A percentile compares a stretch with the other conserved stretches of the same genome.
These are phyloP conservation scores for Achaetomiella virescens DNA, from an alignment of 495 filamentous ascomycete species.

Conservation along the genomic window DNA sequence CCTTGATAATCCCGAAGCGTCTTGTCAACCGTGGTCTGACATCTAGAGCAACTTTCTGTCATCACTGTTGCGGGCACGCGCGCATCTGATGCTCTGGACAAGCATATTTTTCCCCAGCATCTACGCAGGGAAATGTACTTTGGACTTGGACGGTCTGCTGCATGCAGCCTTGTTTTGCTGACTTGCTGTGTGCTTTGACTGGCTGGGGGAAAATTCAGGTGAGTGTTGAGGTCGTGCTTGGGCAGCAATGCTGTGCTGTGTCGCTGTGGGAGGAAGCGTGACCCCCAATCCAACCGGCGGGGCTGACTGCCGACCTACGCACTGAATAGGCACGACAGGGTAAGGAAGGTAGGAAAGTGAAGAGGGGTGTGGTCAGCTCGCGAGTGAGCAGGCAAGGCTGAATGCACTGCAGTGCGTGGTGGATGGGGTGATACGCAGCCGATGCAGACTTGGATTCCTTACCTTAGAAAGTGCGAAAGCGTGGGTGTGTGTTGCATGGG, in stretches of 20 bases:
- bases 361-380: too few species aligned
- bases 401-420: too few species aligned
- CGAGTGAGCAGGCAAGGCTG: too few species aligned
- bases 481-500: background rate
- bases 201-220: too few species aligned
- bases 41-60: too few species aligned
- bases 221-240: background rate
- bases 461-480: background rate
- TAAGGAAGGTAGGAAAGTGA: background rate
- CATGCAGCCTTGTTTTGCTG: conserved; percentile 10
- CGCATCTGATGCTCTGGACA: too few species aligned
- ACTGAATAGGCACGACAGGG: background rate
- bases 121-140: background rate
- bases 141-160: background rate
- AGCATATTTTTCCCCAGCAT: too few species aligned
- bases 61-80: too few species aligned
- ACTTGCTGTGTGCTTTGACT: too few species aligned
- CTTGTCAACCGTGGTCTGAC: too few species aligned
- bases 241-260: conserved; percentile 7
- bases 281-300: background rate
- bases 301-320: background rate
- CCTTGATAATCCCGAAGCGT: too few species aligned
- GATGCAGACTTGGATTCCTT: background rate
- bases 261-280: background rate
- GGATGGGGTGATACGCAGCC: background rate